phyloP scores from a whole-genome alignment of 345 rosid species.

The Eucalyptus curtisii region DNA sequence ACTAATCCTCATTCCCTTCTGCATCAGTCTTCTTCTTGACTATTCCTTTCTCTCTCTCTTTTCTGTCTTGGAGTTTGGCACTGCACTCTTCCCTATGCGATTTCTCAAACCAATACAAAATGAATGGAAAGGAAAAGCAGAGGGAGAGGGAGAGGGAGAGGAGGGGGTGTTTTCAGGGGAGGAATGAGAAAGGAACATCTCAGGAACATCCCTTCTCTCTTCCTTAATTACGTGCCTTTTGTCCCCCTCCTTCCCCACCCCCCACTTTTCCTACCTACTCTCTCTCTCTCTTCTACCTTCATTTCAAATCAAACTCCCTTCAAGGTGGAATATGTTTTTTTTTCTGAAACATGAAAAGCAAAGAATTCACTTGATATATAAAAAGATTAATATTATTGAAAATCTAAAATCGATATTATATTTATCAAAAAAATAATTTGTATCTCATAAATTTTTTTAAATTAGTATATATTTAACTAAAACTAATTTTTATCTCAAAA shows the following conservation, averaged over 20 bases:
- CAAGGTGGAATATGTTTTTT: neutral
- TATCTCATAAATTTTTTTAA: neutral
- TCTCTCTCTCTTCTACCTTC: neutral
- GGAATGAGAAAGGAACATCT: neutral
- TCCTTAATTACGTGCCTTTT: constrained; percentile 22
- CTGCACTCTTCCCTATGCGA: constrained; percentile 12
- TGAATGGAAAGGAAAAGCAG: neutral
- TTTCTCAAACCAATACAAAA: neutral
- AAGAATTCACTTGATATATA: neutral
- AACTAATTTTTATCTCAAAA: neutral
- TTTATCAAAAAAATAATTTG: neutral
- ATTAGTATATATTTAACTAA: neutral
- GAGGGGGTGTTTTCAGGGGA: neutral
- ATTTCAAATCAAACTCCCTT: neutral
- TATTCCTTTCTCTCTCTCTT: neutral
- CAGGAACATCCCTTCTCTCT: constrained; percentile 2
- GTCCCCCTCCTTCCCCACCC: constrained; percentile 12
- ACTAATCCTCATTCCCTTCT: constrained; percentile 18
- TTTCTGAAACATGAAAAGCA: neutral
- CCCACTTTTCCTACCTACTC: neutral
- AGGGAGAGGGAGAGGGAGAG: neutral
- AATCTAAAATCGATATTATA: neutral
- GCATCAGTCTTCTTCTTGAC: neutral
- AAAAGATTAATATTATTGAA: neutral
- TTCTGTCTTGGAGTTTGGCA: constrained; percentile 22